Percentiles rank a stretch among this genome's conserved stretches.
These are phyloP conservation scores for Mrakia gelida DNA, from an alignment of 768 basidiomycete species.

Conservation along the genomic window DNA sequence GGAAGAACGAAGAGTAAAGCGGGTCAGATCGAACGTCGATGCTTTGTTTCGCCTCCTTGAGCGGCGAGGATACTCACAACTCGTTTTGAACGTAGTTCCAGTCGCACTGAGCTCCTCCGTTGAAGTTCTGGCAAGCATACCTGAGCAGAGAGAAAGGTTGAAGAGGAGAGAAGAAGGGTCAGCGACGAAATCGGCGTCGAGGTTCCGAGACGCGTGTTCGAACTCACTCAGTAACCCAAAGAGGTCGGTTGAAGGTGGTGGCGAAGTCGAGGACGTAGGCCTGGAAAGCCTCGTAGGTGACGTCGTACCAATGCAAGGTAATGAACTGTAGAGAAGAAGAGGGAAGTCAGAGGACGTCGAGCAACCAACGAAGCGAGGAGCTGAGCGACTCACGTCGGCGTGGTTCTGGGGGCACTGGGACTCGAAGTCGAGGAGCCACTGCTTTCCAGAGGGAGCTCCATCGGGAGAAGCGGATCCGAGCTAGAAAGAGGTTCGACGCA, in stretches of 20 bases:
- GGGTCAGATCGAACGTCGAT: background rate
- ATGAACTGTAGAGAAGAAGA: conserved; percentile 10
- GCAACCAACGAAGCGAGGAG: background rate
- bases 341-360: background rate
- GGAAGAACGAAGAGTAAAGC: background rate
- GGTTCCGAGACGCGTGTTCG: background rate
- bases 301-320: conserved; percentile 32
- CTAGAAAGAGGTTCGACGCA: too few species aligned
- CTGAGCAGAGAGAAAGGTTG: background rate
- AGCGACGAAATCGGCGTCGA: background rate
- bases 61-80: background rate
- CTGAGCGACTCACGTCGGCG: background rate
- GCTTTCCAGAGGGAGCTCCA: conserved; percentile 30
- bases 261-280: conserved; percentile 27
- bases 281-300: conserved; percentile 32
- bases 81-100: conserved; percentile 18
- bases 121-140: conserved; percentile 45
- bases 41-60: background rate
- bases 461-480: conserved; percentile 33
- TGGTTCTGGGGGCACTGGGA: conserved; percentile 17
- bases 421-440: conserved; percentile 30
- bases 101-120: conserved; percentile 43
- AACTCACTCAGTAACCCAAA: conserved; percentile 26
- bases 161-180: background rate
- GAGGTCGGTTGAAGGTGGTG: conserved; percentile 13